phyloP scores from a whole-genome alignment of 2,329 filamentous ascomycete genomes.

The Venturia carpophila region DNA sequence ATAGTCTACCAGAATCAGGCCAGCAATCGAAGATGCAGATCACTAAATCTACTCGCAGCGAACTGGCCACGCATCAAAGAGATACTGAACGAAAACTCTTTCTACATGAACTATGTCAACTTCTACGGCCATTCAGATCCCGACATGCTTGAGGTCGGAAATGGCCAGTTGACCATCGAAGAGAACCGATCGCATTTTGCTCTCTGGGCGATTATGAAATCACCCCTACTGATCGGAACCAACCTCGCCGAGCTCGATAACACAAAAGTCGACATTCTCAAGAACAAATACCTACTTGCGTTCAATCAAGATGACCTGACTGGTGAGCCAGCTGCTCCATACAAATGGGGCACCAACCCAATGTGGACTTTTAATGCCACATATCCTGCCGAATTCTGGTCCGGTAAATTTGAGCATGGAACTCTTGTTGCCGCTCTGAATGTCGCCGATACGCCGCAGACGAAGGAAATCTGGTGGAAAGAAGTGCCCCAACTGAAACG shows the following conservation, averaged over 20 bases:
- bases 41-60: background rate
- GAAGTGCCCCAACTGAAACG: constrained; percentile 39
- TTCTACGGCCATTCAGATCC: constrained; percentile 34
- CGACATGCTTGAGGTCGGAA: constrained; percentile 36
- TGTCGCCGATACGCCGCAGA: constrained; percentile 28
- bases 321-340: constrained; percentile 34
- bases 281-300: constrained; percentile 35
- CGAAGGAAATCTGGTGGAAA: constrained; percentile 34
- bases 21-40: too few species aligned
- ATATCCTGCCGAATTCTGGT: constrained; percentile 45
- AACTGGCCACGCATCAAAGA: constrained; percentile 24
- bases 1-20: too few species aligned
- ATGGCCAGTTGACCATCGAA: constrained; percentile 17
- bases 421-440: constrained; percentile 45
- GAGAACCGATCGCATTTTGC: constrained; percentile 34
- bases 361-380: constrained; percentile 44
- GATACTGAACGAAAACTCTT: constrained; percentile 34
- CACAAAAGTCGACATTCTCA: constrained; percentile 34
- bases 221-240: constrained; percentile 38
- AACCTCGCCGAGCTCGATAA: constrained; percentile 31
- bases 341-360: constrained; percentile 43
- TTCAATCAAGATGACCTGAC: constrained; percentile 40
- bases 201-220: constrained; percentile 36
- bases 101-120: constrained; percentile 29
- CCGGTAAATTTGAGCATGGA: constrained; percentile 36